A percentile compares a stretch with the other conserved stretches of the same genome.
Conservation (phyloP, 192 early-diverging fungal genomes). For the Chytriomyces sp. region DNA sequence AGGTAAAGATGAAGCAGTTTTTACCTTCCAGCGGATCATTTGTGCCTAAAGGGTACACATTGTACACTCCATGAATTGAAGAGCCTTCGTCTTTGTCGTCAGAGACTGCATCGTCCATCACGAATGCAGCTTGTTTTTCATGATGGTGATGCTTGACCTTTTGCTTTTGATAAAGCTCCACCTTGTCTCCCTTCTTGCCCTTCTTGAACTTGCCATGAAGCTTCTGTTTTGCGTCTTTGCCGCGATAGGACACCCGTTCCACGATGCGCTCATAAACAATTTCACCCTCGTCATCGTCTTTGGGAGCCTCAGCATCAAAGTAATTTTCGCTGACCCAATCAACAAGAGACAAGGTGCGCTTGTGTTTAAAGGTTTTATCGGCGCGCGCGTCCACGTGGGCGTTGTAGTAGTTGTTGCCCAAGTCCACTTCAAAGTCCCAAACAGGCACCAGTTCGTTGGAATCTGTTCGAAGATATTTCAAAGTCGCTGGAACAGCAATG, state of each 20-base stretch:
- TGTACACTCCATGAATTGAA: slow-evolving; percentile 54
- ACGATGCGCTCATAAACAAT: slow-evolving; percentile 27
- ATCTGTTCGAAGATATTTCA: slow-evolving; percentile 70
- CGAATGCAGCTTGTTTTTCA: not conserved
- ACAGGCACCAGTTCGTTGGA: slow-evolving; percentile 67
- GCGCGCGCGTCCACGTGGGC: slow-evolving; percentile 62
- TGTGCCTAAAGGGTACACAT: slow-evolving; percentile 78
- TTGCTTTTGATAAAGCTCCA: not conserved
- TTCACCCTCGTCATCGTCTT: not conserved
- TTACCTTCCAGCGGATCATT: slow-evolving; percentile 70
- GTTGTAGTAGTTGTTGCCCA: slow-evolving; percentile 82
- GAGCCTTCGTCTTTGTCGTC: not conserved
- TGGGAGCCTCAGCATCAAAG: not conserved
- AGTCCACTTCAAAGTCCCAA: slow-evolving; percentile 82
- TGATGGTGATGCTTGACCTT: not conserved
- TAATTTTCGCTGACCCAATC: slow-evolving; percentile 74
- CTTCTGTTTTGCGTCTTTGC: not conserved
- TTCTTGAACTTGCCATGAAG: not conserved
- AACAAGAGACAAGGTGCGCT: slow-evolving; percentile 71
- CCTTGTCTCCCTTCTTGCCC: not conserved
- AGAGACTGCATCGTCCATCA: slow-evolving; percentile 3
- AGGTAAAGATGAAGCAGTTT: not conserved
- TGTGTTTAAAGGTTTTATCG: slow-evolving; percentile 35
- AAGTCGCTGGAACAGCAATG: slow-evolving; percentile 57
- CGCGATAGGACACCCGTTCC: slow-evolving; percentile 6